Evolutionary conservation across 2,329 filamentous ascomycete species (phyloP).

Genomic region (Paecilomyces sp.): DNA sequence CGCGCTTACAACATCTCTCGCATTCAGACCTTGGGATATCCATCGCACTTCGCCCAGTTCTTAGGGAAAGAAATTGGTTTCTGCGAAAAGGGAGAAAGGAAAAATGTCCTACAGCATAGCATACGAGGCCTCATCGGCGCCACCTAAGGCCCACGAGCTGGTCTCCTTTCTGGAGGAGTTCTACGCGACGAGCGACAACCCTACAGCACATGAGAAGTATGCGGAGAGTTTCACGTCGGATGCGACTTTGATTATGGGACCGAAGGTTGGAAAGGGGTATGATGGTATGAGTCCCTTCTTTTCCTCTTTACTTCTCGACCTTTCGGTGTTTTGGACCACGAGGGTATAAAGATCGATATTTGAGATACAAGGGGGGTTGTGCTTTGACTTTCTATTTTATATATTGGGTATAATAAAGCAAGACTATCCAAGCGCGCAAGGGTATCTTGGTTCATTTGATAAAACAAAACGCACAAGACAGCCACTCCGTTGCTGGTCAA

Average conservation of each 20-base stretch:
- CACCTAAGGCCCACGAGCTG: constrained; percentile 14
- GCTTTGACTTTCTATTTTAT: background rate
- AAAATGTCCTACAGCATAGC: constrained; percentile 28
- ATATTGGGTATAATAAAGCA: background rate
- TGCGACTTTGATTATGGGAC: constrained; percentile 31
- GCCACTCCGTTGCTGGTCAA: background rate
- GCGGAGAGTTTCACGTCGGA: constrained; percentile 25
- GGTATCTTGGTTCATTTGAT: background rate
- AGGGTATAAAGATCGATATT: background rate
- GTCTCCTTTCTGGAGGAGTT: constrained; percentile 28
- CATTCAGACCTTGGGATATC: background rate
- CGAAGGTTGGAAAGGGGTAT: constrained; percentile 24
- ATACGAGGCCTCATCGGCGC: constrained; percentile 16
- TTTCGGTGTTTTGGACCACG: background rate
- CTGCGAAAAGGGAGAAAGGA: background rate
- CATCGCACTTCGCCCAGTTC: background rate
- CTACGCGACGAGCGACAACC: constrained; percentile 29
- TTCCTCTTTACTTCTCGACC: background rate
- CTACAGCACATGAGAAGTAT: constrained; percentile 27
- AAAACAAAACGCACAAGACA: background rate
- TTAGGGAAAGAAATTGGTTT: too few species aligned
- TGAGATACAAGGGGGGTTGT: background rate
- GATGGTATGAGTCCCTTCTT: constrained; percentile 16
- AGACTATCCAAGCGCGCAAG: background rate
- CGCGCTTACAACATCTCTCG: background rate